Conservation (phyloP, 1,284 basidiomycete species). For the Ceratobasidium sp. region DNA sequence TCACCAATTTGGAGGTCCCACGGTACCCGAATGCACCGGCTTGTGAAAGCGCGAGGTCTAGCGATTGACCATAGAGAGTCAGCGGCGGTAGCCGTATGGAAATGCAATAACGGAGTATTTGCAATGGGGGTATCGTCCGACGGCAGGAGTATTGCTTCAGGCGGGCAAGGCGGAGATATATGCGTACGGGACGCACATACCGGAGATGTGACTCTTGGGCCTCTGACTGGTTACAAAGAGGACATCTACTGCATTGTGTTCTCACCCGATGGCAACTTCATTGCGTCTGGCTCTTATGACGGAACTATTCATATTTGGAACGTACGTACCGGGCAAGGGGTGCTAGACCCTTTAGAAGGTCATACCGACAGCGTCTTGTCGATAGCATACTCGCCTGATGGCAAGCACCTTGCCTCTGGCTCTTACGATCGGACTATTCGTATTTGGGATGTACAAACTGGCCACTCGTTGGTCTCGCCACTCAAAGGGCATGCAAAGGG, state of each 20-base stretch:
- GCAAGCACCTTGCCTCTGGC: neutral
- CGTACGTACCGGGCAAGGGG: neutral
- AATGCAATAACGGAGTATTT: no score
- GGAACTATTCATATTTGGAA: constrained; percentile 18
- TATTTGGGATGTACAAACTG: no score
- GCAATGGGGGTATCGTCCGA: neutral
- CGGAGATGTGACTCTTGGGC: neutral
- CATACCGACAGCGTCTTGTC: neutral
- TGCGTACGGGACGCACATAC: neutral
- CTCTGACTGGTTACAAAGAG: neutral
- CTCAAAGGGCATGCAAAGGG: neutral
- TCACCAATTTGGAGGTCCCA: neutral
- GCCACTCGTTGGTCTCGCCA: no score
- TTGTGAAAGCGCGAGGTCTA: neutral
- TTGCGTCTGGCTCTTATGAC: constrained; percentile 13
- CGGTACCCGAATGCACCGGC: neutral
- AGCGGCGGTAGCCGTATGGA: neutral
- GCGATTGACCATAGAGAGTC: neutral
- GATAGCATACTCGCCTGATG: neutral
- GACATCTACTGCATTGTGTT: neutral
- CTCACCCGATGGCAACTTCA: constrained; percentile 25
- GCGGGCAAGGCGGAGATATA: neutral
- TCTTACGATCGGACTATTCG: no score
- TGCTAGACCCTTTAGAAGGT: neutral
- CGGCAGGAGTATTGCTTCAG: constrained; percentile 1